Evolutionary conservation across 257 asterid species (phyloP).

Genomic region (Penstemon newberryi): DNA sequence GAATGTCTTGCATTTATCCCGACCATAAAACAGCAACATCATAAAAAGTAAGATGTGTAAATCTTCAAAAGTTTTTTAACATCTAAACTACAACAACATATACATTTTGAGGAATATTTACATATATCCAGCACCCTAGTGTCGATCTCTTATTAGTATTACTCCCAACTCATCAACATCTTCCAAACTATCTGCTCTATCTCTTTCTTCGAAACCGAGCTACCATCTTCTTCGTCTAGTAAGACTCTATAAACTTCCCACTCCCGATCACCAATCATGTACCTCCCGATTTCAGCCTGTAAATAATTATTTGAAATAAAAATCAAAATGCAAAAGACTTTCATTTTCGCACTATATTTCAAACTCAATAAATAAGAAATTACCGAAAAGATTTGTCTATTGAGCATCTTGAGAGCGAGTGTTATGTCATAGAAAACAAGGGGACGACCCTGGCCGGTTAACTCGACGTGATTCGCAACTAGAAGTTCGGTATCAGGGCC

Average conservation of each 20-base stretch:
- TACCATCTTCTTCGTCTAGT: constrained; percentile 72
- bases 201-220: constrained; percentile 45
- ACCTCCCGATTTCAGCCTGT: constrained; percentile 85
- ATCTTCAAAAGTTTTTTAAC: too few relatives aligned
- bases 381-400: constrained; percentile 76
- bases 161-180: constrained; percentile 84
- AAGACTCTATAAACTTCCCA: constrained; percentile 89
- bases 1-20: too few relatives aligned
- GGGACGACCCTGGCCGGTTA: constrained; percentile 90
- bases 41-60: too few relatives aligned
- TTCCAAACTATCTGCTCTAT: constrained; percentile 81
- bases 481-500: constrained; percentile 87
- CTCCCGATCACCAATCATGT: constrained; percentile 67
- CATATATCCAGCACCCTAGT: not conserved
- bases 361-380: constrained; percentile 3
- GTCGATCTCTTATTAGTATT: not conserved
- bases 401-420: constrained; percentile 77
- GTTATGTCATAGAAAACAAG: constrained; percentile 81
- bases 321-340: not conserved
- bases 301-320: not conserved
- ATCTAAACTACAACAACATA: not conserved
- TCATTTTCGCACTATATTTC: not conserved
- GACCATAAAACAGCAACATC: too few relatives aligned
- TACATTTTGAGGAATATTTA: not conserved
- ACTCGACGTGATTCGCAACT: constrained; percentile 84